Evolutionary conservation across 2,329 filamentous ascomycete species (phyloP), one percentile per base, ranked within the genome.

Genomic region (Blumeria hordei): DNA sequence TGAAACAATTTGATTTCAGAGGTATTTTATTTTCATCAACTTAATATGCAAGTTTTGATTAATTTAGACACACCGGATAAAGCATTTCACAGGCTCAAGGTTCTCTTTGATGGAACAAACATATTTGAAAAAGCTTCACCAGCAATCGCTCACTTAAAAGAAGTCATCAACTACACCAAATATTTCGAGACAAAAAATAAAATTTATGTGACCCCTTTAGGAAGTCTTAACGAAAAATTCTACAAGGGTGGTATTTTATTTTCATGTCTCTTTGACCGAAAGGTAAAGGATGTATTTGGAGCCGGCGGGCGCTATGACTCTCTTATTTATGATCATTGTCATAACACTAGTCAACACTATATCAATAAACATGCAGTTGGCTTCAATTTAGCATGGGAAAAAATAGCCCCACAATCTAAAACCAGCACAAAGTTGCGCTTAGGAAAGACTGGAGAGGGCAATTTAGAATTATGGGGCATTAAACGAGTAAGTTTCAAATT

Each of bases 281-380:
- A 87, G 65, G 77, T 82, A 58, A 81, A 77, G 61, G 83, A 92
- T 61, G 85, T 96, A 0, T 87, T 96, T 63, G 92, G 90, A 6
- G 92, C 88, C 35, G 92, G 93, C 53, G 92, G 92, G 2, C 79
- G 92, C 52, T 98, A 98, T 65, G 93, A 98, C 65, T 79, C 80
- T 51, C 71, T 98, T 18, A 90, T 98, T 59, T 80, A 81, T 64
- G 85, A 93, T 58, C 85, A 93, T 63, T 77, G 81, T 8, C 84
- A 85, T 5, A 82, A 80, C 59, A 76, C 80, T 44, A 73, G 78
- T 43, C 74, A 73, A 28, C 76, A 75, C 56, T 71, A 76, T 45
- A 73, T 77, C 55, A 79, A 81, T 62, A 78, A 79, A 18, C 86
- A 93, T 64, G 90, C 87, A 5, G 92, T 96, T 10, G 92, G 93